Base-by-base conservation (phyloP, 1,139 yeast genomes). In the Kodamaea ohmeri region DNA sequence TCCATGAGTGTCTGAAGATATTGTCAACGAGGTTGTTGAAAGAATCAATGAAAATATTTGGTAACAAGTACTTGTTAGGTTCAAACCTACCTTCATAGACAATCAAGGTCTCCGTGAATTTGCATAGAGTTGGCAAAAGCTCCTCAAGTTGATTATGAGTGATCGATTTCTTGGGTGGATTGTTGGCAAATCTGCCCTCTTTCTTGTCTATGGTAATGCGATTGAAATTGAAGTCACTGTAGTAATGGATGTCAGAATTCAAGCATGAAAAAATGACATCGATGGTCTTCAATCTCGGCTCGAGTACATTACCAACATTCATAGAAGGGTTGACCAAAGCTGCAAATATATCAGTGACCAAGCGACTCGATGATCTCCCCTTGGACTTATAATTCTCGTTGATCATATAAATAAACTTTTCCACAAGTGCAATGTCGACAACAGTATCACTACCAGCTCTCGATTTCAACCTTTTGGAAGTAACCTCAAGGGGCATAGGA, bases 341-440 rank as follows among this genome's bases (percentile, higher is more conserved):
- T 7, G 53, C 36, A 35, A 60, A 46, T n/a, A 62, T 40, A 29
- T 63, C 67, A 13, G 51, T 49, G 6, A 55, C 50, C 14, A 55
- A 39, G 6, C 47, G 41, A 15, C 56, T 53, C 3, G 57, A 52
- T 3, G 56, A 45, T 16, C 33, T 36, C 2, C 61, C 61, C 22
- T 50, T 43, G 9, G 31, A 28, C 26, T 53, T 50, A 27, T 56
- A 51, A 35, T 52, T 49, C 32, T 59, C 63, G 26, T 55, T 56
- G 25, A 66, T 52, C 41, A 63, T 65, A 49, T 51, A 65, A 32
- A 71, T 57, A 40, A 68, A 58, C 32, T 58, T 59, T 31, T 65
- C 70, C n/a, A 62, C 50, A 32, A 62, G 48, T 45, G 45, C 39
- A 13, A 53, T 51, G 40, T 60, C 65, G 4, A 60, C 45, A 11